phyloP scores from a whole-genome alignment of 352 stramenopile genomes.

The Pythium angustatum region DNA sequence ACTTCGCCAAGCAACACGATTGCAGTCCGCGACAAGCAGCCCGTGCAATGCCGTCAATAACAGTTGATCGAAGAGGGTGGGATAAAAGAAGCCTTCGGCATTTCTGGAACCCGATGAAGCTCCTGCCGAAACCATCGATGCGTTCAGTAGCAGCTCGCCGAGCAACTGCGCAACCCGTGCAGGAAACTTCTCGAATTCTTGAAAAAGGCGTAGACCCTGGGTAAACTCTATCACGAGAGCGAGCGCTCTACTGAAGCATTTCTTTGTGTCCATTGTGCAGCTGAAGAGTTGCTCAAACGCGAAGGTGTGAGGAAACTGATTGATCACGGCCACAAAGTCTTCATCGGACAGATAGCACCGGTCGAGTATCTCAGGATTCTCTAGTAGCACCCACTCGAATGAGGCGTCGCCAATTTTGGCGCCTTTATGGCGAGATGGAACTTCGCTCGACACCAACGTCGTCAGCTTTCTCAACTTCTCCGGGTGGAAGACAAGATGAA shows the following conservation, averaged over 20 bases:
- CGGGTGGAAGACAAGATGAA: slow-evolving; percentile 86
- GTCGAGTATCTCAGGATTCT: slow-evolving; percentile 82
- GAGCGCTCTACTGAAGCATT: slow-evolving; percentile 73
- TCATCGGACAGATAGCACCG: slow-evolving; percentile 81
- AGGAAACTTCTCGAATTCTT: slow-evolving; percentile 84
- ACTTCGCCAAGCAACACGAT: slow-evolving; percentile 78
- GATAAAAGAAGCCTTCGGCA: slow-evolving; percentile 53
- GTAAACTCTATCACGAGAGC: slow-evolving; percentile 79
- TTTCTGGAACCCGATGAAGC: slow-evolving; percentile 29
- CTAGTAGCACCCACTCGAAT: slow-evolving; percentile 79
- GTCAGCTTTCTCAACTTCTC: slow-evolving; percentile 76
- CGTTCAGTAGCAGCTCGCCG: slow-evolving; percentile 59
- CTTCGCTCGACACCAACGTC: slow-evolving; percentile 67
- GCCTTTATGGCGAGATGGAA: slow-evolving; percentile 25
- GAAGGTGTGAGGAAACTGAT: slow-evolving; percentile 86
- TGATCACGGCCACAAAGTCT: slow-evolving; percentile 81
- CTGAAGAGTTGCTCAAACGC: slow-evolving; percentile 76
- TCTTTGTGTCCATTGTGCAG: slow-evolving; percentile 74
- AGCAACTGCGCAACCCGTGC: slow-evolving; percentile 69
- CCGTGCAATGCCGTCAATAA: slow-evolving; percentile 82
- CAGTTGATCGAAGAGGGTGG: slow-evolving; percentile 83
- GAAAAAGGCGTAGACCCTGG: slow-evolving; percentile 63
- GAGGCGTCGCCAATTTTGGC: slow-evolving; percentile 43
- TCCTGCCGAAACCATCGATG: slow-evolving; percentile 50
- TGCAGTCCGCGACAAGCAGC: slow-evolving; percentile 69